Base-by-base conservation (phyloP, 176 grass and related monocot species). In the Oryza punctata region DNA sequence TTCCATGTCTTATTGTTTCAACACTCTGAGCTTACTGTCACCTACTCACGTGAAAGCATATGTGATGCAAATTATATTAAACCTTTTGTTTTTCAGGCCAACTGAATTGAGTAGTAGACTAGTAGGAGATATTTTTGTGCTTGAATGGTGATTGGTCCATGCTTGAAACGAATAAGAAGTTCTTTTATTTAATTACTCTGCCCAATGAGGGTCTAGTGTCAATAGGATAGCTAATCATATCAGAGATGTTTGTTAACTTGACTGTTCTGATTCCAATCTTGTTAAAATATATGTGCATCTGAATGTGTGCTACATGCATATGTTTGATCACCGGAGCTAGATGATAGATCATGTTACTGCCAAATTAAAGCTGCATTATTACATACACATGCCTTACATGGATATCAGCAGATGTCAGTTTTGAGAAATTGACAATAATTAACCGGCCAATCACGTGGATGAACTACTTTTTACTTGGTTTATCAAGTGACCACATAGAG, bases 181-280 rank as follows among this genome's bases (percentile, higher is more conserved):
- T 4, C 1, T 54, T 8, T 54, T 18, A 21, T 54, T 54, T 54
- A 54, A 54, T 19, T 54, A 35, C 33, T 35, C 33, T 35, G 33
- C 33, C 33, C 33, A 35, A 35, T 35, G 5, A 6, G 33, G 50
- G 18, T 18, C 18, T 54, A 54, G 50, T 54, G 50, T 7, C 47
- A 54, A 21, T 54, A 54, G 50, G 15, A 54, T 54, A 54, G 6
- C 50, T 60, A 60, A n/a, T 23, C 37, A 38, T 38, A 8, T 7
- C 54, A 60, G 54, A 60, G 54, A 60, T 60, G 54, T 60, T 60
- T 60, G 54, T 60, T 60, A 60, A 45, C 37, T 70, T 70, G 35
- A 13, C 67, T 7, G 1, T 11, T 70, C 18, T 43, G 11, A 14
- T 70, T 14, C 12, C 54, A 60, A 60, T n/a, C 21, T 9, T 60